Conservation (phyloP, 331 rosid genomes). For the Dryas integrifolia region DNA sequence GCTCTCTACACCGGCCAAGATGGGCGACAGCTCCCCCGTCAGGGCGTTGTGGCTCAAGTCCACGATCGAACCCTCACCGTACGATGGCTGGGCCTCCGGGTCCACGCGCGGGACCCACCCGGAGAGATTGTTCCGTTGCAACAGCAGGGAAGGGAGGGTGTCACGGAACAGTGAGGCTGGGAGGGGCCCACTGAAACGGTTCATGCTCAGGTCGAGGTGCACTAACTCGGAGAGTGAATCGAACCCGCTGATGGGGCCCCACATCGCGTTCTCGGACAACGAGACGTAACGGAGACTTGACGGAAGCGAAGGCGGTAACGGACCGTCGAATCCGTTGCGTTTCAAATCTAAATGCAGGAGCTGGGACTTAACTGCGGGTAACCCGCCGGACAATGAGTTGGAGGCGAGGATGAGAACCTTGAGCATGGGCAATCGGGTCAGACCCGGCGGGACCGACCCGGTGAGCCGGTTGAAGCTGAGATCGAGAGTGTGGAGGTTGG, state of each 20-base stretch:
- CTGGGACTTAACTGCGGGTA: slow-evolving; percentile 44
- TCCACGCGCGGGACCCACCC: slow-evolving; percentile 42
- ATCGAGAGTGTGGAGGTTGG: slow-evolving; percentile 70
- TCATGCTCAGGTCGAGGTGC: slow-evolving; percentile 64
- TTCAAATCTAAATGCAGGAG: slow-evolving; percentile 63
- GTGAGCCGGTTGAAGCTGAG: slow-evolving; percentile 63
- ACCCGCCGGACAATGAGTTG: slow-evolving; percentile 39
- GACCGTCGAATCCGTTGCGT: slow-evolving; percentile 46
- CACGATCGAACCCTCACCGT: slow-evolving; percentile 53
- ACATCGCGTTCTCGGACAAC: slow-evolving; percentile 42
- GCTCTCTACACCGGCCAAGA: slow-evolving; percentile 56
- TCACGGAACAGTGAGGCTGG: slow-evolving; percentile 51
- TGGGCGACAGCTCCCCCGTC: slow-evolving; percentile 43
- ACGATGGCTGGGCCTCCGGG: slow-evolving; percentile 21
- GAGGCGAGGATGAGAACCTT: slow-evolving; percentile 57
- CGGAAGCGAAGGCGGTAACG: slow-evolving; percentile 44
- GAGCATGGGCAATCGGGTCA: slow-evolving; percentile 40
- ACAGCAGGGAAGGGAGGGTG: slow-evolving; percentile 41
- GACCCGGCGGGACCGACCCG: slow-evolving; percentile 51
- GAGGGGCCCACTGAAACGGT: slow-evolving; percentile 54
- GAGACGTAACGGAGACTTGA: slow-evolving; percentile 66
- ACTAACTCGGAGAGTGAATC: slow-evolving; percentile 44
- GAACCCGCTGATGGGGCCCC: slow-evolving; percentile 60
- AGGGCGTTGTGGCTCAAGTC: slow-evolving; percentile 67
- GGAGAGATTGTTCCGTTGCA: slow-evolving; percentile 71